These are phyloP conservation scores for Chalciporus sp. DNA, from an alignment of 1,284 basidiomycete species.

Conservation along the genomic window DNA sequence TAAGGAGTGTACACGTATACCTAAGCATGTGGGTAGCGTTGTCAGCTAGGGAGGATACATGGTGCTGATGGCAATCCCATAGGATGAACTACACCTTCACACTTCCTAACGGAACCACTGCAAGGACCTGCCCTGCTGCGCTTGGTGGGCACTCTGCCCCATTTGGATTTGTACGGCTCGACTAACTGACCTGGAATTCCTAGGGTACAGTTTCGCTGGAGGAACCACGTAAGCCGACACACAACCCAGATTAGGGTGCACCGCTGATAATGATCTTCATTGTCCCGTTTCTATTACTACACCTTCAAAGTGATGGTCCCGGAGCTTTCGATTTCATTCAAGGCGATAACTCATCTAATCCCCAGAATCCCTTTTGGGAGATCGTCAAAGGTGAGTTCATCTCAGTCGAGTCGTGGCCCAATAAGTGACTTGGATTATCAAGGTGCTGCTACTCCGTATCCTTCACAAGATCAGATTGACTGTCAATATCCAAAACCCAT, in stretches of 20 bases:
- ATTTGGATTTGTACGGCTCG: not conserved
- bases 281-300: not conserved
- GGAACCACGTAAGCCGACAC: constrained; percentile 67
- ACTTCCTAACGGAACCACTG: constrained; percentile 66
- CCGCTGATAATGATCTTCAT: constrained; percentile 1
- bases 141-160: constrained; percentile 52
- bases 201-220: constrained; percentile 74
- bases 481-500: constrained; percentile 86
- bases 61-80: constrained; percentile 5
- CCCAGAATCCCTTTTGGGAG: constrained; percentile 83
- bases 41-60: not conserved
- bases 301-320: constrained; percentile 64
- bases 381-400: constrained; percentile 58
- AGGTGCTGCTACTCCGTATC: constrained; percentile 58
- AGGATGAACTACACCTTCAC: constrained; percentile 69
- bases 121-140: constrained; percentile 78
- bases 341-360: constrained; percentile 65
- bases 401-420: not conserved
- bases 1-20: constrained; percentile 68
- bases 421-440: not conserved
- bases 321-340: constrained; percentile 83
- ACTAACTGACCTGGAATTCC: constrained; percentile 3
- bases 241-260: not conserved
- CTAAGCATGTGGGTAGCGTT: constrained; percentile 60
- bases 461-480: constrained; percentile 60